phyloP scores from a whole-genome alignment of 78 protist genomes.

The Dictyostelium capitatum region DNA sequence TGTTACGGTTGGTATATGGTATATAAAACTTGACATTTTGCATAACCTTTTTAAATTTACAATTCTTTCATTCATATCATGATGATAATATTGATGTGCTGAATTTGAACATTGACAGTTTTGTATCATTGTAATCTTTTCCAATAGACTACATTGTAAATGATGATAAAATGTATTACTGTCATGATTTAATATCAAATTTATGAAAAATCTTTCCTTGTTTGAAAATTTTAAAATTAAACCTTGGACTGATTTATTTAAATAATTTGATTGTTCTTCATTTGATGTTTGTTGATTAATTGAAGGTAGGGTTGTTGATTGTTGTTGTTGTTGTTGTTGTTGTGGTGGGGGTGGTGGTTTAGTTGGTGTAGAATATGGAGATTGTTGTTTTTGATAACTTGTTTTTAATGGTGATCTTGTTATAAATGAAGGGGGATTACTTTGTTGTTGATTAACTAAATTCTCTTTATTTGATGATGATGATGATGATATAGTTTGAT shows the following conservation, averaged over 20 bases:
- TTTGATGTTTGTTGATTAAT: conserved; percentile 11
- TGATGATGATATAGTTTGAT: background rate
- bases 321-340: background rate
- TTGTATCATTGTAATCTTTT: conserved; percentile 29
- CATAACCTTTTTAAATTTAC: conserved; percentile 9
- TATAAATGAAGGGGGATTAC: background rate
- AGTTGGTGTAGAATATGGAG: background rate
- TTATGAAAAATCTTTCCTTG: conserved; percentile 38
- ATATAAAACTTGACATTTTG: background rate
- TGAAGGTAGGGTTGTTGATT: background rate
- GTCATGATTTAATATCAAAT: conserved; percentile 24
- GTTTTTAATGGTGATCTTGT: background rate
- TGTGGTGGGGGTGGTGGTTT: background rate
- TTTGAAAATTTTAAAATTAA: conserved; percentile 6
- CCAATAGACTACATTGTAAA: conserved; percentile 8
- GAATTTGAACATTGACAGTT: conserved; percentile 59
- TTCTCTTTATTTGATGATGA: conserved; percentile 17
- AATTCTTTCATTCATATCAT: conserved; percentile 30
- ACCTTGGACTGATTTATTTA: background rate
- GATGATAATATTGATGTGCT: conserved; percentile 40
- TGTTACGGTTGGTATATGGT: conserved; percentile 23
- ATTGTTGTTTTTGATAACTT: background rate
- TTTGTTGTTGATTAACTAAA: background rate
- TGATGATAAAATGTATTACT: conserved; percentile 55
- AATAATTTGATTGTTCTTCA: conserved; percentile 3